Evolutionary conservation across 495 filamentous ascomycete species (phyloP).

Genomic region (Aspergillus homomorphus): DNA sequence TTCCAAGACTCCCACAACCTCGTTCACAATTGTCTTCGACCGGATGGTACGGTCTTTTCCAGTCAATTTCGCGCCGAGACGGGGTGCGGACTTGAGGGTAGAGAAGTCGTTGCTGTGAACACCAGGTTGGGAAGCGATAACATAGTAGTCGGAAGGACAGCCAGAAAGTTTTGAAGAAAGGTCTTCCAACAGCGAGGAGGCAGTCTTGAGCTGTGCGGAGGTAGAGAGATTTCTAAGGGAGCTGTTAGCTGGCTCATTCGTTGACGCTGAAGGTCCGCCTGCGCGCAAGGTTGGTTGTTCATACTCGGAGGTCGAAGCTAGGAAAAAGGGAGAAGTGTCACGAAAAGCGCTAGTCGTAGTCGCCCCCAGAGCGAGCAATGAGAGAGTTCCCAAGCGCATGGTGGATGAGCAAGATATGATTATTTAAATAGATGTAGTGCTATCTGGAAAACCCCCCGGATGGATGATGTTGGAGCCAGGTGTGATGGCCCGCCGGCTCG

Average conservation of each 20-base stretch:
- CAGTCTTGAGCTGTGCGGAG: conserved; percentile 43
- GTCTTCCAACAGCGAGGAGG: conserved; percentile 32
- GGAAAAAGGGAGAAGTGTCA: conserved; percentile 82
- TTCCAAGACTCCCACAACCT: conserved; percentile 61
- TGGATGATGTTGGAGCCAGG: conserved; percentile 22
- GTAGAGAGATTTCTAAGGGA: conserved; percentile 41
- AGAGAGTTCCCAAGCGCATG: conserved; percentile 61
- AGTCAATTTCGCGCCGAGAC: conserved; percentile 55
- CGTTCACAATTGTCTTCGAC: conserved; percentile 52
- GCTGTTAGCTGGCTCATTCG: conserved; percentile 29
- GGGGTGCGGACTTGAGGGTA: conserved; percentile 52
- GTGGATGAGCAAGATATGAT: conserved; percentile 28
- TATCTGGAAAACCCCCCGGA: conserved; percentile 8
- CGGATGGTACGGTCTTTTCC: conserved; percentile 48
- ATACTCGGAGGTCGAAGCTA: conserved; percentile 78
- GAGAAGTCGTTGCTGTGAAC: conserved; percentile 64
- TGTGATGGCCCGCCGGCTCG: conserved; percentile 18
- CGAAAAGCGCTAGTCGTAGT: conserved; percentile 66
- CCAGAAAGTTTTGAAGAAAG: conserved; percentile 46
- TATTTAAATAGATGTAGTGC: conserved; percentile 10
- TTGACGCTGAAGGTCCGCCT: neutral
- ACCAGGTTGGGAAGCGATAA: conserved; percentile 77
- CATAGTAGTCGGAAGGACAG: conserved; percentile 76
- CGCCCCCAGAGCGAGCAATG: conserved; percentile 59
- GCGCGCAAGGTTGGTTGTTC: conserved; percentile 25